phyloP scores from a whole-genome alignment of 1,139 yeast genomes.

The Suhomyces wounanorum region DNA sequence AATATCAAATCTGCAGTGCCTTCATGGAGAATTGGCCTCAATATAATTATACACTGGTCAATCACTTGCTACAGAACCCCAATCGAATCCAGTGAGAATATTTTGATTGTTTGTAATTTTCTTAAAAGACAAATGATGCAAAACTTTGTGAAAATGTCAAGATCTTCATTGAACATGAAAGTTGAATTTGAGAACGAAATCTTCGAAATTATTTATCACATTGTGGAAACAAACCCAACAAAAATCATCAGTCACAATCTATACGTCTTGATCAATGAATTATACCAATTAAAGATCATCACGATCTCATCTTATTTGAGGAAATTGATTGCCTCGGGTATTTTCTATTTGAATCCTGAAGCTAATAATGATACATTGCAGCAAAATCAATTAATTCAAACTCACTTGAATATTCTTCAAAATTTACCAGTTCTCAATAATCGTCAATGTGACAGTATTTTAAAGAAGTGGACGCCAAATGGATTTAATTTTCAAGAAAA shows the following conservation, averaged over 20 bases:
- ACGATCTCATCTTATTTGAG: conserved; percentile 71
- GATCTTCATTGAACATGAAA: conserved; percentile 25
- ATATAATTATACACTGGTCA: conserved; percentile 51
- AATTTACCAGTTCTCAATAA: conserved; percentile 57
- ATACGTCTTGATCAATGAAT: conserved; percentile 55
- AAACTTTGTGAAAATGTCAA: conserved; percentile 19
- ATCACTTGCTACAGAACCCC: conserved; percentile 41
- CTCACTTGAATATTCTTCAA: conserved; percentile 51
- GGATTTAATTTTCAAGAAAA: conserved; percentile 36
- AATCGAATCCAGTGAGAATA: conserved; percentile 32
- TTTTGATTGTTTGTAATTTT: conserved; percentile 42
- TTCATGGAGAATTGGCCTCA: conserved; percentile 46
- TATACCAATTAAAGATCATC: conserved; percentile 52
- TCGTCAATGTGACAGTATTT: conserved; percentile 52
- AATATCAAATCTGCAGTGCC: conserved; percentile 7
- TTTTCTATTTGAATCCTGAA: conserved; percentile 54
- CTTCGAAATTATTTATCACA: conserved; percentile 30
- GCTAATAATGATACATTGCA: conserved; percentile 10
- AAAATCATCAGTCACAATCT: conserved; percentile 36
- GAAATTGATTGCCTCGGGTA: conserved; percentile 80
- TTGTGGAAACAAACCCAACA: conserved; percentile 24
- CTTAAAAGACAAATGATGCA: conserved; percentile 36
- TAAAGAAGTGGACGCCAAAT: conserved; percentile 40
- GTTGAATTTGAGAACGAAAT: conserved; percentile 51
- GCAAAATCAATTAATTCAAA: conserved; percentile 9